Percentiles rank a stretch among this genome's conserved stretches.
Conservation (phyloP, 805 yeast genomes). For the Yamadazyma laniorum region DNA sequence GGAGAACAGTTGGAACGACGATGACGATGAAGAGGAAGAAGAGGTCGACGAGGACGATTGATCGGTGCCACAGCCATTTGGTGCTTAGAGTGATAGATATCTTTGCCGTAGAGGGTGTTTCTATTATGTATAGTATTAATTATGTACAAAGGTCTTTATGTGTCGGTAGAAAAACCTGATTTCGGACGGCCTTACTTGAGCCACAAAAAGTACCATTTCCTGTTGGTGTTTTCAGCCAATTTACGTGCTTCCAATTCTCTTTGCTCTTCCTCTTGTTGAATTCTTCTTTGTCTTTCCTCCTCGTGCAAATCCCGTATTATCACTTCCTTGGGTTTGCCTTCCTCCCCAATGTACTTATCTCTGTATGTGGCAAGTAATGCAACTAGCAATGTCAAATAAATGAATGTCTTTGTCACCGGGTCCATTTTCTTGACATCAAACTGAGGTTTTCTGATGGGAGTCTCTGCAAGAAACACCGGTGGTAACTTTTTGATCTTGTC, state of each 20-base stretch:
- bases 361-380: slow-evolving; percentile 52
- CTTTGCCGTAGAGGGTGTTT: too few species aligned
- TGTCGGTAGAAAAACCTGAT: neutral
- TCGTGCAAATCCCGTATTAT: slow-evolving; percentile 39
- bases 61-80: neutral
- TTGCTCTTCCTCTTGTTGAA: slow-evolving; percentile 16
- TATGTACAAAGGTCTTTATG: neutral
- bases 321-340: slow-evolving; percentile 38
- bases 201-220: slow-evolving; percentile 56
- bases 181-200: slow-evolving; percentile 37
- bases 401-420: slow-evolving; percentile 52
- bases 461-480: slow-evolving; percentile 42
- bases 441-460: slow-evolving; percentile 44
- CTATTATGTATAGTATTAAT: too few species aligned
- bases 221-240: slow-evolving; percentile 1
- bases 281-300: slow-evolving; percentile 24
- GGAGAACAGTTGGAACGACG: slow-evolving; percentile 91
- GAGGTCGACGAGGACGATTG: slow-evolving; percentile 32
- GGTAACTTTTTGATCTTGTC: slow-evolving; percentile 30
- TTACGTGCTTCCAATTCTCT: slow-evolving; percentile 9
- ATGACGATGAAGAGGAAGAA: slow-evolving; percentile 56
- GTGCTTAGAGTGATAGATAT: slow-evolving; percentile 8
- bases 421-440: slow-evolving; percentile 53
- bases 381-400: slow-evolving; percentile 48
- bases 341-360: slow-evolving; percentile 52